phyloP scores from a whole-genome alignment of 2,329 filamentous ascomycete genomes.

The Trichophyton simii region DNA sequence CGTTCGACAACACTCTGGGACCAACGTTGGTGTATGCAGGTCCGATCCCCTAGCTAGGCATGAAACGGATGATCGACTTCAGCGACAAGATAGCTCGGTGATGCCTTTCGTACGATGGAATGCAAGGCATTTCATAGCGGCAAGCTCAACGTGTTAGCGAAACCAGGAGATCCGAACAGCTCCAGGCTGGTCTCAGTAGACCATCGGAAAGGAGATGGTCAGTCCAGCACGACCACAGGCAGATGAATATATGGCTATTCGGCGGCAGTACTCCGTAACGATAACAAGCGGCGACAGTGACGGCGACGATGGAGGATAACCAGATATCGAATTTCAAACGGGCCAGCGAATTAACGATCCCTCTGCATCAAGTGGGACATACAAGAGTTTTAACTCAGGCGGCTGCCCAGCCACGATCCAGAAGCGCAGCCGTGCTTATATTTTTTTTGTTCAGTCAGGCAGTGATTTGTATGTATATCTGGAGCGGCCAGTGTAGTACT shows the following conservation, averaged over 20 bases:
- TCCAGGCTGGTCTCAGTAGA: neutral
- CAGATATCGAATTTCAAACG: neutral
- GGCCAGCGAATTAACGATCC: neutral
- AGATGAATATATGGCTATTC: neutral
- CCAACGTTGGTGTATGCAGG: neutral
- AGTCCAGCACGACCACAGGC: too few species aligned
- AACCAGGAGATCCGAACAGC: neutral
- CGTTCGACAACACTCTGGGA: neutral
- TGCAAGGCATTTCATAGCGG: neutral
- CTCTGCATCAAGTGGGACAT: slow-evolving; percentile 1
- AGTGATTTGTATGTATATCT: too few species aligned
- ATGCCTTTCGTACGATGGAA: neutral
- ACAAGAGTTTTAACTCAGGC: slow-evolving; percentile 1
- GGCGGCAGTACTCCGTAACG: neutral
- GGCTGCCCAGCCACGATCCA: slow-evolving; percentile 1
- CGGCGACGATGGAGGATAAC: neutral
- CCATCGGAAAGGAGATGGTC: neutral
- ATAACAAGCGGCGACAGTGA: neutral
- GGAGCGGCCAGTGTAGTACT: neutral
- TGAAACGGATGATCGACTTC: neutral
- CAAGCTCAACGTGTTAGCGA: neutral
- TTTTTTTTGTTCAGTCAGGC: neutral
- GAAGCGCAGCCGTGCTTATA: neutral
- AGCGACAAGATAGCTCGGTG: neutral
- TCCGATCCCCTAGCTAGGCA: neutral